phyloP scores from a whole-genome alignment of 306 rosid genomes.

The Trichosanthes truncata region DNA sequence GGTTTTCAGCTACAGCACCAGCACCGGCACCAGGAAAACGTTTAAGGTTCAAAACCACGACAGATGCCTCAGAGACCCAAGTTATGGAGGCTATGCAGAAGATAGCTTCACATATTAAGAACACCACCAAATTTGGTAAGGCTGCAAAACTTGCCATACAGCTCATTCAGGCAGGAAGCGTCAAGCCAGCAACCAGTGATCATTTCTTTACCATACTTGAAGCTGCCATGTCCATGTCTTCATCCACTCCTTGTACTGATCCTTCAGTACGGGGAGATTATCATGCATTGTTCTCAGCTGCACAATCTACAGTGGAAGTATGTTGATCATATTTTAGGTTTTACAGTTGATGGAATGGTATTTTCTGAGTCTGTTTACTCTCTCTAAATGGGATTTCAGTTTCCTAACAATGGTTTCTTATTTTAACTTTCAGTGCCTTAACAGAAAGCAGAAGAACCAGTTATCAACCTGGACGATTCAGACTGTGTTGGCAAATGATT shows the following conservation, averaged over 20 bases:
- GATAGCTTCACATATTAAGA: constrained; percentile 80
- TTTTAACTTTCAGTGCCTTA: constrained; percentile 42
- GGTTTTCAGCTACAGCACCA: constrained; percentile 33
- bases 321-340: constrained; percentile 7
- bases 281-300: constrained; percentile 59
- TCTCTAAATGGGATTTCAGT: not conserved
- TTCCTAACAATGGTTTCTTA: not conserved
- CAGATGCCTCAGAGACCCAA: constrained; percentile 85
- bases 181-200: constrained; percentile 59
- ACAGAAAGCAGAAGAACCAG: constrained; percentile 69
- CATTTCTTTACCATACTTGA: constrained; percentile 56
- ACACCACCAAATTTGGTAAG: constrained; percentile 64
- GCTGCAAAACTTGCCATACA: constrained; percentile 90
- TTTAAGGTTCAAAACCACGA: constrained; percentile 68
- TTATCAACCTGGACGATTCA: constrained; percentile 48
- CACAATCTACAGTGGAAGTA: constrained; percentile 57
- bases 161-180: constrained; percentile 86
- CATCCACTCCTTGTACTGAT: constrained; percentile 55
- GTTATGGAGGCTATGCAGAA: constrained; percentile 85
- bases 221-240: constrained; percentile 82
- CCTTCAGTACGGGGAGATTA: constrained; percentile 66
- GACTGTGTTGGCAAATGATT: constrained; percentile 73
- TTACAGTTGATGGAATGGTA: not conserved
- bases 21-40: constrained; percentile 40
- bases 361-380: constrained; percentile 1